A percentile compares a stretch with the other conserved stretches of the same genome.
These are phyloP conservation scores for Colletotrichum graminicola DNA, from an alignment of 2,329 filamentous ascomycete species.

Conservation along the genomic window DNA sequence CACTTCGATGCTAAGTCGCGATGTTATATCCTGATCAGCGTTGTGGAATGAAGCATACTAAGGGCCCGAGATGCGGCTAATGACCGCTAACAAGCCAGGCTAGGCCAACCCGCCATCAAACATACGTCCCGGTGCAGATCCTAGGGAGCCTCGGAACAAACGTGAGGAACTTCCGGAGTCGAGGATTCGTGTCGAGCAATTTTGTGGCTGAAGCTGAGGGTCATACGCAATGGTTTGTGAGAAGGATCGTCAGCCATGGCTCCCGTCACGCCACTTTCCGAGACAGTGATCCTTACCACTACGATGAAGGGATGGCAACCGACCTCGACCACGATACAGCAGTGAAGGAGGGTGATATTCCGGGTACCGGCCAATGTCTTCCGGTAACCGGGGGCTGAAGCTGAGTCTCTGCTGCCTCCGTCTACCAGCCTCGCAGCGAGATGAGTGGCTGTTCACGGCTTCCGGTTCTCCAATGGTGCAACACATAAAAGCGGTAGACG, in stretches of 20 bases:
- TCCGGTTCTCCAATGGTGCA: not conserved
- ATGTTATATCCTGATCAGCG: not conserved
- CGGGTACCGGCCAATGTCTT: constrained; percentile 2
- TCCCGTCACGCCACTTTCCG: constrained; percentile 12
- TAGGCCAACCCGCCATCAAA: constrained; percentile 14
- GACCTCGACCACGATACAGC: not conserved
- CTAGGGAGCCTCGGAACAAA: constrained; percentile 4
- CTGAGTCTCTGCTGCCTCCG: not conserved
- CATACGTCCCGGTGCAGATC: constrained; percentile 1
- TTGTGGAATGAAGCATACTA: constrained; percentile 6
- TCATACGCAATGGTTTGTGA: constrained; percentile 4
- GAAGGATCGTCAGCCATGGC: constrained; percentile 11
- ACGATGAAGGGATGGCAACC: constrained; percentile 25
- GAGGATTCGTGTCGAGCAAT: constrained; percentile 2
- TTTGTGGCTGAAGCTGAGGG: constrained; percentile 25
- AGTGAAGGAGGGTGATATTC: not conserved
- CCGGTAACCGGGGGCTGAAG: not conserved
- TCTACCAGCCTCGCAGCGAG: not conserved
- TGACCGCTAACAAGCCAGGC: not conserved
- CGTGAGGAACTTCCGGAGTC: not conserved
- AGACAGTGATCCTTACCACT: constrained; percentile 18
- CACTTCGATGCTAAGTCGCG: not conserved
- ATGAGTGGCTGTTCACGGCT: not conserved
- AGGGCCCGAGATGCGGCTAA: constrained; percentile 23
- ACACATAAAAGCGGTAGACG: not conserved